Percentiles rank a stretch among this genome's conserved stretches.
Conservation (phyloP, 2,329 filamentous ascomycete species). For the Ophiosphaerella korrae region DNA sequence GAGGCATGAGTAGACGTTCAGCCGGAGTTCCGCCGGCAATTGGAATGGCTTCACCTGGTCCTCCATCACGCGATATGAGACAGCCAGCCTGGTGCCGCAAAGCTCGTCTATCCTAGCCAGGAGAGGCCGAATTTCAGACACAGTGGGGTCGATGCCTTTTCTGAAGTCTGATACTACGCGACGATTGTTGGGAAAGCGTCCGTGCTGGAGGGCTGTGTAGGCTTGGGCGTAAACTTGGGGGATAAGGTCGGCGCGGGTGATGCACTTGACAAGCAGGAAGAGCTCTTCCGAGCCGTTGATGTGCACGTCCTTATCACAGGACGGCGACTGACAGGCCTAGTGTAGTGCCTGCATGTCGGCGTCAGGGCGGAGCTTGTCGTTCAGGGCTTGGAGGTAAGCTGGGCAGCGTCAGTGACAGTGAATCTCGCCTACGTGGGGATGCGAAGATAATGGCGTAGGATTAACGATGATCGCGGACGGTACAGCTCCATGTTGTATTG, state of each 20-base stretch:
- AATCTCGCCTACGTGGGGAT: constrained; percentile 13
- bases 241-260: constrained; percentile 25
- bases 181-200: constrained; percentile 20
- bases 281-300: constrained; percentile 25
- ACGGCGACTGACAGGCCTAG: constrained; percentile 7
- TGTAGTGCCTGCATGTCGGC: constrained; percentile 4
- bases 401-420: constrained; percentile 23
- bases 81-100: constrained; percentile 22
- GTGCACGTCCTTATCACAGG: constrained; percentile 17
- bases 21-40: constrained; percentile 31
- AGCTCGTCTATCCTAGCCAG: constrained; percentile 22
- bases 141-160: constrained; percentile 22
- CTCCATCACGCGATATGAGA: constrained; percentile 16
- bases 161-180: constrained; percentile 11
- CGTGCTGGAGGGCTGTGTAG: constrained; percentile 18
- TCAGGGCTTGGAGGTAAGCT: constrained; percentile 29
- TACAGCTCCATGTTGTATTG: constrained; percentile 11
- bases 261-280: constrained; percentile 17
- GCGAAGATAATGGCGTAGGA: constrained; percentile 9
- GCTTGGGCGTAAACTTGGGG: constrained; percentile 24
- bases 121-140: constrained; percentile 24
- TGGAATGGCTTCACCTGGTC: constrained; percentile 23
- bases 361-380: constrained; percentile 9
- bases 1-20: constrained; percentile 23
- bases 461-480: constrained; percentile 8